Evolutionary conservation across 75 land plant genomes (phyloP).

Genomic region (Pinus albicaulis): DNA sequence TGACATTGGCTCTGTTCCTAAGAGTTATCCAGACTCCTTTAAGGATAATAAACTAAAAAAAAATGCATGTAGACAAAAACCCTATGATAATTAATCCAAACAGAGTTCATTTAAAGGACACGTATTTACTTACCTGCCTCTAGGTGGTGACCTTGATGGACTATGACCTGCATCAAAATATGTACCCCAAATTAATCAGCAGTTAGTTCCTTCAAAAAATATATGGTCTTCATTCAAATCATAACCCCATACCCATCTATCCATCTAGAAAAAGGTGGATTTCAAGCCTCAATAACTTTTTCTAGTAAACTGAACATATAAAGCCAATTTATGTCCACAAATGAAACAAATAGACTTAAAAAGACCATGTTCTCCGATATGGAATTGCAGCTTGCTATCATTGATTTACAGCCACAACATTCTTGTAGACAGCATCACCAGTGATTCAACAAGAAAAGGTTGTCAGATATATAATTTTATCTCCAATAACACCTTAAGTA

Average conservation of each 20-base stretch:
- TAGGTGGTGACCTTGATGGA: slow-evolving; percentile 39
- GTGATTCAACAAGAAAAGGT: background rate
- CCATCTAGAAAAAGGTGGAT: background rate
- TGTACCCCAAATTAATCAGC: slow-evolving; percentile 9
- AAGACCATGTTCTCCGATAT: background rate
- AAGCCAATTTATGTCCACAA: background rate
- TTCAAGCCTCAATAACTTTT: background rate
- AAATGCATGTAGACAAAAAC: background rate
- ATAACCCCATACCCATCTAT: background rate
- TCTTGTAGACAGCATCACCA: background rate
- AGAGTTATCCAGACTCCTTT: too few species aligned
- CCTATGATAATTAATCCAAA: background rate
- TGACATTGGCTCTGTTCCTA: too few species aligned
- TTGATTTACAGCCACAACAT: background rate
- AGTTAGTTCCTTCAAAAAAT: slow-evolving; percentile 4
- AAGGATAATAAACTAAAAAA: too few species aligned
- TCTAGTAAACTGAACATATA: background rate
- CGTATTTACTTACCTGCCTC: slow-evolving; percentile 24
- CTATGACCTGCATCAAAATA: slow-evolving; percentile 40
- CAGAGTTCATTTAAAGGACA: slow-evolving; percentile 1
- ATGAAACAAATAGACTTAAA: background rate
- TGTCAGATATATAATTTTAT: background rate
- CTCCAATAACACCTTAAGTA: background rate
- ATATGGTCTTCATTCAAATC: background rate
- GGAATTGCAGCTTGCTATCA: background rate